Conservation (phyloP, 257 asterid species). For the Gynochthodes officinalis region DNA sequence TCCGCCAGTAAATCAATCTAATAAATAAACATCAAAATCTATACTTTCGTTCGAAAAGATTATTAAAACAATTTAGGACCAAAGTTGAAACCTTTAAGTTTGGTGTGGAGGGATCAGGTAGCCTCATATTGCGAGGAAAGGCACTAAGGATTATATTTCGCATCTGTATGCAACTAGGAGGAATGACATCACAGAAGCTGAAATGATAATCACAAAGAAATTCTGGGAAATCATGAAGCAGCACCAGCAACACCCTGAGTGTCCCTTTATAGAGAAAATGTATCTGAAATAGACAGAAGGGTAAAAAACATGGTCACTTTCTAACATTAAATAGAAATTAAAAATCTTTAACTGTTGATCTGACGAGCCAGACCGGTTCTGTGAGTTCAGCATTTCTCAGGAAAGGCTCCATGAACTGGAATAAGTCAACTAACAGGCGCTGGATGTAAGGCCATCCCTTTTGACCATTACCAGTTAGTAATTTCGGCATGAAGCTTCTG, state of each 20-base stretch:
- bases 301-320: slow-evolving; percentile 18
- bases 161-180: slow-evolving; percentile 97
- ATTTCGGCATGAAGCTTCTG: slow-evolving; percentile 94
- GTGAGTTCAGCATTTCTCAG: slow-evolving; percentile 89
- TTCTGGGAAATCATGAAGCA: slow-evolving; percentile 97
- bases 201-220: slow-evolving; percentile 98
- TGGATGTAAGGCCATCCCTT: slow-evolving; percentile 97
- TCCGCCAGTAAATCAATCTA: slow-evolving; percentile 93
- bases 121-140: slow-evolving; percentile 97
- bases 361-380: slow-evolving; percentile 61
- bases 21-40: slow-evolving; percentile 3
- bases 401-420: slow-evolving; percentile 97
- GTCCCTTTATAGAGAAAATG: slow-evolving; percentile 90
- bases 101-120: slow-evolving; percentile 97
- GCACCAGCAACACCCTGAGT: slow-evolving; percentile 89
- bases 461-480: slow-evolving; percentile 81
- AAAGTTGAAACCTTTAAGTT: slow-evolving; percentile 62
- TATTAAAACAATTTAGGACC: neutral
- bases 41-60: neutral
- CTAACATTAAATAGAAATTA: slow-evolving; percentile 2
- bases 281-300: slow-evolving; percentile 37
- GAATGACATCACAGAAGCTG: slow-evolving; percentile 99
- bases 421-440: slow-evolving; percentile 77
- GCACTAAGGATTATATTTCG: slow-evolving; percentile 94
- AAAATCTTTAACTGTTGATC: neutral